Evolutionary conservation across 371 early-diverging fungal species (phyloP).

Genomic region (Apophysomyces ossiformis): DNA sequence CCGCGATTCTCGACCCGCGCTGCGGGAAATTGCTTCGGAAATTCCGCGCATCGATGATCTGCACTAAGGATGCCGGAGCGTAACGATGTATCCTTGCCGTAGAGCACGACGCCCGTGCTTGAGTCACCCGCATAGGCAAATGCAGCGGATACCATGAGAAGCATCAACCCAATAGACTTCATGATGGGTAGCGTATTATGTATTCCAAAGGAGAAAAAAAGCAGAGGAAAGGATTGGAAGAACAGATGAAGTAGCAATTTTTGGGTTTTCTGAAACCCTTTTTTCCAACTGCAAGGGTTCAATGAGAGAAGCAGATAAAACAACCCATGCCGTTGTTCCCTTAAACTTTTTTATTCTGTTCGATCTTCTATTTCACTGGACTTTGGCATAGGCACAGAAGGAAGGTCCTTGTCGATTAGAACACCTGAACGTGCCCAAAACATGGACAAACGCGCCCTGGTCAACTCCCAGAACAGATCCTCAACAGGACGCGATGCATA

Average conservation of each 20-base stretch:
- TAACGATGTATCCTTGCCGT: constrained; percentile 21
- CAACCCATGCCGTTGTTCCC: not conserved
- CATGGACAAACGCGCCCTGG: constrained; percentile 79
- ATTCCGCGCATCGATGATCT: constrained; percentile 37
- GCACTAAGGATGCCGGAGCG: constrained; percentile 39
- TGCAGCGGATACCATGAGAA: constrained; percentile 7
- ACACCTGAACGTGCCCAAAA: constrained; percentile 73
- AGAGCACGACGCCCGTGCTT: constrained; percentile 37
- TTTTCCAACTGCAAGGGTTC: not conserved
- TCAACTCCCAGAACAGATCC: constrained; percentile 75
- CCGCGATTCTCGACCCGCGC: constrained; percentile 36
- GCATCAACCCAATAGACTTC: constrained; percentile 5
- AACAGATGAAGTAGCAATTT: constrained; percentile 1
- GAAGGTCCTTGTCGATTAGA: not conserved
- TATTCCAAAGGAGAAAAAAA: not conserved
- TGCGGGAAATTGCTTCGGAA: constrained; percentile 37
- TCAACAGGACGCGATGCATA: constrained; percentile 67
- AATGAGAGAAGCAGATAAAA: not conserved
- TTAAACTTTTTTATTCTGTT: not conserved
- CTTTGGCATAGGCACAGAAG: not conserved
- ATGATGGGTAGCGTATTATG: not conserved
- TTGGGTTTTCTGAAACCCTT: constrained; percentile 1
- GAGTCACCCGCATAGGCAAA: constrained; percentile 27
- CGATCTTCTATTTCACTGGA: not conserved
- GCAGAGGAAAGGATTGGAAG: not conserved